A percentile compares a stretch with the other conserved stretches of the same genome.
phyloP scores from a whole-genome alignment of 176 grass and related monocot genomes.

The Avena atlantica region DNA sequence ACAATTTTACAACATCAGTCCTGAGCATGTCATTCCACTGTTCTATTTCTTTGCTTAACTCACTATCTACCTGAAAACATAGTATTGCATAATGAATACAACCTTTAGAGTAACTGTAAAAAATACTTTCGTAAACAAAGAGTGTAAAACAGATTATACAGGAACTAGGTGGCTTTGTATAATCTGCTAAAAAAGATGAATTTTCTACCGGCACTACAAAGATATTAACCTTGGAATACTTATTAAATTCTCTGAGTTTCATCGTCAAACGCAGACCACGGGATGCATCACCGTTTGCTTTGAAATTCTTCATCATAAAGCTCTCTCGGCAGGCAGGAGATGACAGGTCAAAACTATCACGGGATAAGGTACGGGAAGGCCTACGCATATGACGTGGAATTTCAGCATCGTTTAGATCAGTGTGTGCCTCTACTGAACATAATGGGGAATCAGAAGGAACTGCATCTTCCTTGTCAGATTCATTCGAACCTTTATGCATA shows the following conservation, averaged over 20 bases:
- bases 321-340: slow-evolving; percentile 73
- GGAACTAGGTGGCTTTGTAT: not conserved
- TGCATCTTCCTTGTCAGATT: slow-evolving; percentile 76
- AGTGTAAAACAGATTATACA: slow-evolving; percentile 2
- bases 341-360: slow-evolving; percentile 64
- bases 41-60: slow-evolving; percentile 93
- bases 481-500: slow-evolving; percentile 68
- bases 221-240: slow-evolving; percentile 81
- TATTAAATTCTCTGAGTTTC: slow-evolving; percentile 92
- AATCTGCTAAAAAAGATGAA: not conserved
- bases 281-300: slow-evolving; percentile 64
- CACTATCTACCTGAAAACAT: slow-evolving; percentile 66
- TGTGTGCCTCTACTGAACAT: slow-evolving; percentile 38
- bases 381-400: slow-evolving; percentile 52
- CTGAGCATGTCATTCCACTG: slow-evolving; percentile 92
- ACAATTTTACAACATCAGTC: slow-evolving; percentile 84
- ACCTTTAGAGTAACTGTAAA: not conserved
- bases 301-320: slow-evolving; percentile 58
- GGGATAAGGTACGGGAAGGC: slow-evolving; percentile 51
- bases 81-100: slow-evolving; percentile 17
- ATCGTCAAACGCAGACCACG: slow-evolving; percentile 80
- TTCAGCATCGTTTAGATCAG: slow-evolving; percentile 61
- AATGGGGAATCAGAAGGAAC: slow-evolving; percentile 58
- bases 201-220: slow-evolving; percentile 27
- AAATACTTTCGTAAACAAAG: not conserved